phyloP scores from a whole-genome alignment of 177 flowering plant genomes.

The Tripterygium wilfordii region DNA sequence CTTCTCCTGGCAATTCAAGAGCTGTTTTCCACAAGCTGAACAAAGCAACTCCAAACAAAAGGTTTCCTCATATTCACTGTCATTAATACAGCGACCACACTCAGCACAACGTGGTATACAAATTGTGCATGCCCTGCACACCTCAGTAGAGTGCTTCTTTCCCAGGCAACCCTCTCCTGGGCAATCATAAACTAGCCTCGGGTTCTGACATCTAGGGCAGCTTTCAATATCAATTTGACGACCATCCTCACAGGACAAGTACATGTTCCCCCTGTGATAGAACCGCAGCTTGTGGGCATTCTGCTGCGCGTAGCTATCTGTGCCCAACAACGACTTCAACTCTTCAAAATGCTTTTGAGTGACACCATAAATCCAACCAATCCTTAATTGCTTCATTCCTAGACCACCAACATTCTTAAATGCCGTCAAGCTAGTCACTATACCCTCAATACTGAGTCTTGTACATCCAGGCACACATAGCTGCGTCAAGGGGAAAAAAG shows the following conservation, averaged over 20 bases:
- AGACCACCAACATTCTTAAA: conserved; percentile 30
- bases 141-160: conserved; percentile 24
- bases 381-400: conserved; percentile 58
- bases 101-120: conserved; percentile 69
- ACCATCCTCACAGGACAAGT: conserved; percentile 58
- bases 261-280: conserved; percentile 29
- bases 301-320: conserved; percentile 16
- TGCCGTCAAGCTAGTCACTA: conserved; percentile 43
- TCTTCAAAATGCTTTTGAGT: conserved; percentile 64
- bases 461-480: conserved; percentile 80
- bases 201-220: conserved; percentile 74
- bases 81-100: conserved; percentile 76
- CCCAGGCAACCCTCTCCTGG: conserved; percentile 60
- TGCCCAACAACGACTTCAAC: conserved; percentile 46
- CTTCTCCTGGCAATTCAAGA: conserved; percentile 16
- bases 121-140: conserved; percentile 71
- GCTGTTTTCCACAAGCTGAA: conserved; percentile 43
- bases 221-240: conserved; percentile 71
- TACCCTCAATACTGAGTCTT: conserved; percentile 60
- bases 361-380: conserved; percentile 73
- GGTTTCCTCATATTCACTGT: conserved; percentile 67
- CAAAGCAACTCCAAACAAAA: conserved; percentile 72
- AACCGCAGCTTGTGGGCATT: conserved; percentile 47
- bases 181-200: conserved; percentile 84
- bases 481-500: conserved; percentile 53